phyloP scores from a whole-genome alignment of 768 basidiomycete species.

The Agrocybe praecox region DNA sequence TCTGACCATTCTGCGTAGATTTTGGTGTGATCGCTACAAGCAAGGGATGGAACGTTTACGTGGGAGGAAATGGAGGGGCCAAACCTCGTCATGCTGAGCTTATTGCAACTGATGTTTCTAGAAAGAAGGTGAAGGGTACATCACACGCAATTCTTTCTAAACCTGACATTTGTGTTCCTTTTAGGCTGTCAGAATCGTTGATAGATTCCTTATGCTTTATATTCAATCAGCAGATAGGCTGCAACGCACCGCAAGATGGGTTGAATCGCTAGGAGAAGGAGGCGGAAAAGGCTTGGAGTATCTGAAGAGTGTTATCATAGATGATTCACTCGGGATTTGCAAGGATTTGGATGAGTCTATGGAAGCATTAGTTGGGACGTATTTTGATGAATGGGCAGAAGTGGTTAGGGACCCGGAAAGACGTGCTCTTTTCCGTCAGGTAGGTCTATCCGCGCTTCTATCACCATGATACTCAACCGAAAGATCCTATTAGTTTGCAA shows the following conservation, averaged over 20 bases:
- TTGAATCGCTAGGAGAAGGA: constrained; percentile 64
- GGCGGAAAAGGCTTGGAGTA: constrained; percentile 55
- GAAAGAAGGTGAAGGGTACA: constrained; percentile 41
- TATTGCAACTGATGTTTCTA: constrained; percentile 69
- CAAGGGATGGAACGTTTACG: constrained; percentile 81
- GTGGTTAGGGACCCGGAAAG: constrained; percentile 47
- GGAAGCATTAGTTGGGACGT: constrained; percentile 65
- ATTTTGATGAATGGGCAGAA: constrained; percentile 69
- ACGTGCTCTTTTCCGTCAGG: constrained; percentile 17
- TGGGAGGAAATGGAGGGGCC: constrained; percentile 73
- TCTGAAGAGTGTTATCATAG: constrained; percentile 62
- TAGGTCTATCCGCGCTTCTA: neutral
- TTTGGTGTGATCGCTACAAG: constrained; percentile 78
- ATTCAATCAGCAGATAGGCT: constrained; percentile 75
- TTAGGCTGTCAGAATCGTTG: constrained; percentile 49
- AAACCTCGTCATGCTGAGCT: constrained; percentile 63
- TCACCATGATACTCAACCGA: constrained; percentile 5
- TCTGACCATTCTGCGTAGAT: constrained; percentile 38
- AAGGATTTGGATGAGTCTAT: constrained; percentile 67
- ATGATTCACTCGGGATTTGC: constrained; percentile 76
- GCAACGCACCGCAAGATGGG: constrained; percentile 73
- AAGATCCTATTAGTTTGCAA: constrained; percentile 63
- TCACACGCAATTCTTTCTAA: neutral
- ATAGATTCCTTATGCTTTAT: constrained; percentile 69
- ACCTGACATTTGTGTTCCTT: neutral